These are phyloP conservation scores for Diaporthe sp. DNA, from an alignment of 2,329 filamentous ascomycete species.

Conservation along the genomic window DNA sequence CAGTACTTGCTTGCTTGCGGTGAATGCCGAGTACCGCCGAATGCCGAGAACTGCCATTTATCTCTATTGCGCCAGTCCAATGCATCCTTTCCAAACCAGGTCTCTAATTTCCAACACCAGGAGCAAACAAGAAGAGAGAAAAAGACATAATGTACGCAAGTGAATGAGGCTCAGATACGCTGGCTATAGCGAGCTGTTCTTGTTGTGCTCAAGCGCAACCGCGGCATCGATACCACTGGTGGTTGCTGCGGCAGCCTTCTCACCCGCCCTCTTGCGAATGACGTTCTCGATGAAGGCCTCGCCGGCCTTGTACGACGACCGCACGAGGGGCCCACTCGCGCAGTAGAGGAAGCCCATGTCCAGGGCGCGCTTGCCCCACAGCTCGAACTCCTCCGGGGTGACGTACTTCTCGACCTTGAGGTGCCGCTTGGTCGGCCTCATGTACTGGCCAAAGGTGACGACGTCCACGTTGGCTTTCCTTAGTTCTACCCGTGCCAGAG, in stretches of 20 bases:
- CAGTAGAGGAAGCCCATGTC: constrained; percentile 98
- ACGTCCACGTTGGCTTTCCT: constrained; percentile 88
- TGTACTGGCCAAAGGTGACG: constrained; percentile 99
- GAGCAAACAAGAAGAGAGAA: neutral
- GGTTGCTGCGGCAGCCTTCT: constrained; percentile 52
- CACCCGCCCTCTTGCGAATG: constrained; percentile 80
- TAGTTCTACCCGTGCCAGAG: constrained; percentile 69
- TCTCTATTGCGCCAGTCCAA: constrained; percentile 33
- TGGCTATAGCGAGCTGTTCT: constrained; percentile 34
- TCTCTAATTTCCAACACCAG: constrained; percentile 21
- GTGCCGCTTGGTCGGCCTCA: constrained; percentile 98
- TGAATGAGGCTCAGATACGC: neutral
- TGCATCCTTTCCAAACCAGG: constrained; percentile 20
- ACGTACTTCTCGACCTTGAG: constrained; percentile 98
- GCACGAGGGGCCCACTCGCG: constrained; percentile 91
- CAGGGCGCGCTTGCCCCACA: constrained; percentile 90
- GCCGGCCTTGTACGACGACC: constrained; percentile 97
- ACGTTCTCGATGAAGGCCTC: constrained; percentile 99
- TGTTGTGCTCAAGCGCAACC: constrained; percentile 52
- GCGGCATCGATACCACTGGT: constrained; percentile 55
- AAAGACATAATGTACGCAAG: neutral
- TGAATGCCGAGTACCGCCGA: neutral
- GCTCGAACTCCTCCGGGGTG: constrained; percentile 90
- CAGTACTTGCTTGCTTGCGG: neutral
- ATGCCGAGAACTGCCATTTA: constrained; percentile 16